Conservation (phyloP, 345 rosid species). For the Euphorbia pulcherrima region DNA sequence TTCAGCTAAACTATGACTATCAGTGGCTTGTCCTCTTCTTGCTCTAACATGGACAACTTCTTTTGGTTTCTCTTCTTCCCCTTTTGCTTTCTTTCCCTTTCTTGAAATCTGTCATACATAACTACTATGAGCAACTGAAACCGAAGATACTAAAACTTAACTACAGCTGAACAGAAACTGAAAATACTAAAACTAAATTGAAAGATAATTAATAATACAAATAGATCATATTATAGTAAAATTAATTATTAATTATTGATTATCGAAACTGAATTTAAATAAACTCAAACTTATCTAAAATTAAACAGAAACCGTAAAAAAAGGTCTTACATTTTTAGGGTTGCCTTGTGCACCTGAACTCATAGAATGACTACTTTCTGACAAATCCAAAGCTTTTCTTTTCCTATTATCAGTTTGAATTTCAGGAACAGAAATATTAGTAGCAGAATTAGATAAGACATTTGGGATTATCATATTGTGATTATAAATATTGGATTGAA, state of each 20-base stretch:
- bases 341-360: constrained; percentile 33
- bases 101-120: constrained; percentile 35
- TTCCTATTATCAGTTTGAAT: constrained; percentile 34
- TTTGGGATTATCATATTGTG: constrained; percentile 21
- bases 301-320: too few species aligned
- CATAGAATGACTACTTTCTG: constrained; percentile 29
- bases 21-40: constrained; percentile 91
- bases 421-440: constrained; percentile 19
- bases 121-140: too few species aligned
- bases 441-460: constrained; percentile 6
- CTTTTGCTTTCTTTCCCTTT: constrained; percentile 52
- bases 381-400: constrained; percentile 34
- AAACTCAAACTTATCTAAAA: too few species aligned
- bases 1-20: constrained; percentile 91
- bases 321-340: constrained; percentile 40
- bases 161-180: too few species aligned
- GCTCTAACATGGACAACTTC: constrained; percentile 94
- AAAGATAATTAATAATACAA: too few species aligned
- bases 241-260: too few species aligned
- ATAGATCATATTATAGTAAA: too few species aligned
- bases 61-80: constrained; percentile 40
- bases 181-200: too few species aligned
- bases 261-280: too few species aligned
- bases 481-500: constrained; percentile 17
- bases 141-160: too few species aligned